phyloP scores from a whole-genome alignment of 2,329 filamentous ascomycete genomes.

The Simplicillium aogashimaense region DNA sequence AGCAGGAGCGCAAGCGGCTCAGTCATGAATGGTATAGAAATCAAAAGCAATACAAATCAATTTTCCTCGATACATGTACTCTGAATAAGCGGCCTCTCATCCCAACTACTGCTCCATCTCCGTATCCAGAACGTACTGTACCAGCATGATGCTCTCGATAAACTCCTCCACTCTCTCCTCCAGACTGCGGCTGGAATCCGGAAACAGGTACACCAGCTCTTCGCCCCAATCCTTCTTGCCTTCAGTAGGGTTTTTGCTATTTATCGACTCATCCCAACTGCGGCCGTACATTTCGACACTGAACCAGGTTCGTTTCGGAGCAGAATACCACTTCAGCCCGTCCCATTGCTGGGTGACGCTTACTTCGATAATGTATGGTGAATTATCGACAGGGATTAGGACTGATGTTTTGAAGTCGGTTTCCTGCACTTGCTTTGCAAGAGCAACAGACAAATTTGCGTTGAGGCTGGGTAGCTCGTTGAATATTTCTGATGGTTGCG shows the following conservation, averaged over 20 bases:
- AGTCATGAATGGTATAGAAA: slow-evolving; percentile 8
- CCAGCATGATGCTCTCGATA: slow-evolving; percentile 17
- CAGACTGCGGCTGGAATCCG: slow-evolving; percentile 19
- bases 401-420: slow-evolving; percentile 16
- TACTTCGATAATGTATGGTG: slow-evolving; percentile 22
- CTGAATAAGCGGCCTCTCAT: not conserved
- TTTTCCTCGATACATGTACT: not conserved
- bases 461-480: no score
- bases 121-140: slow-evolving; percentile 17
- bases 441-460: no score
- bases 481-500: no score
- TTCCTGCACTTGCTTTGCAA: no score
- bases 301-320: slow-evolving; percentile 15
- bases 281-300: slow-evolving; percentile 20
- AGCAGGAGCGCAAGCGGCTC: slow-evolving; percentile 21
- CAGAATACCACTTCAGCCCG: slow-evolving; percentile 7
- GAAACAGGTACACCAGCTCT: slow-evolving; percentile 8
- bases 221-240: slow-evolving; percentile 20
- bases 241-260: slow-evolving; percentile 13
- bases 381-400: slow-evolving; percentile 18
- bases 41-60: slow-evolving; percentile 1
- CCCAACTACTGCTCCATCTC: not conserved
- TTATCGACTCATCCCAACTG: slow-evolving; percentile 27
- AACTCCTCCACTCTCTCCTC: slow-evolving; percentile 18
- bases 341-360: slow-evolving; percentile 18